A percentile compares a stretch with the other conserved stretches of the same genome.
phyloP scores from a whole-genome alignment of 1,139 yeast species.

The Taphrina wiesneri region DNA sequence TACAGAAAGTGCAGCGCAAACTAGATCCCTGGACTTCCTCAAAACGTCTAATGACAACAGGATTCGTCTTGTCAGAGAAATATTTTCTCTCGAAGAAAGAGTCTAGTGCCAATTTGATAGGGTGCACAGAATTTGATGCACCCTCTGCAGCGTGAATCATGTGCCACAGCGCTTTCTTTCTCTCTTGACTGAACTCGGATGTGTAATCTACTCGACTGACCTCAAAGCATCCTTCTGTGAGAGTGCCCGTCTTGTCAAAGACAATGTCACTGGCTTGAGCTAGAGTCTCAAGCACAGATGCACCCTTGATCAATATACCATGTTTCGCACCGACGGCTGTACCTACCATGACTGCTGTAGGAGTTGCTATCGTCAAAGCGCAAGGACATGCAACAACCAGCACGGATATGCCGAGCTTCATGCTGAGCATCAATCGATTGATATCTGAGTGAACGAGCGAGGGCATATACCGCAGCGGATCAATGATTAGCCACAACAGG shows the following conservation, averaged over 20 bases:
- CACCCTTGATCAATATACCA: constrained; percentile 92
- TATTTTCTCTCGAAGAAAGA: background rate
- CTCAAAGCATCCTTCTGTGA: constrained; percentile 80
- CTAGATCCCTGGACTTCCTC: constrained; percentile 7
- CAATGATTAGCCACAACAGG: constrained; percentile 58
- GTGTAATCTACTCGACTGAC: constrained; percentile 45
- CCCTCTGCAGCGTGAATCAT: constrained; percentile 64
- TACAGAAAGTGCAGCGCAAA: background rate
- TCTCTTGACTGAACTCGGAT: background rate
- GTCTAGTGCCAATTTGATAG: background rate
- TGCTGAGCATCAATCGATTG: constrained; percentile 66
- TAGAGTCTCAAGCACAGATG: constrained; percentile 81
- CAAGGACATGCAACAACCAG: constrained; percentile 98
- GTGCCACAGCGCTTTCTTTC: constrained; percentile 54
- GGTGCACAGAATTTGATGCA: constrained; percentile 56
- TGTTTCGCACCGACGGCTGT: constrained; percentile 91
- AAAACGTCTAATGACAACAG: background rate
- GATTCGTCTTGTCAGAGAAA: background rate
- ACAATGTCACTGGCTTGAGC: constrained; percentile 65
- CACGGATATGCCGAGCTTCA: constrained; percentile 85
- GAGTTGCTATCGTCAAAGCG: constrained; percentile 94
- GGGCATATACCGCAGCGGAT: constrained; percentile 50
- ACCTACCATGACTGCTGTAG: constrained; percentile 98
- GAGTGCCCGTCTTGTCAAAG: constrained; percentile 94
- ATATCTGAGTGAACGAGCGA: constrained; percentile 44